phyloP scores from a whole-genome alignment of 1,139 yeast genomes.

The Suhomyces ambrosiae region DNA sequence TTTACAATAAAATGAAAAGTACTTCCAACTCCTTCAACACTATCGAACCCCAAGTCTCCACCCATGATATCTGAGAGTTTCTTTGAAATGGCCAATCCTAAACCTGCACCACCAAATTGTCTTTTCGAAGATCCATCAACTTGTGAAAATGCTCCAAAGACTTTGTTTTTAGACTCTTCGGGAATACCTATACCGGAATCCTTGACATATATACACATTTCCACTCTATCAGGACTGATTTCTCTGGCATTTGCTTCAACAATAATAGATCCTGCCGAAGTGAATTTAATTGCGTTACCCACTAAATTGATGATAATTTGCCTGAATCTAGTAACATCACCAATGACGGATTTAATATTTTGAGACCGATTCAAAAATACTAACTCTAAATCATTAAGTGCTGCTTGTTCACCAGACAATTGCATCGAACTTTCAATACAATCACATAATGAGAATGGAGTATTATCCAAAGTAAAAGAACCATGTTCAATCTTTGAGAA shows the following conservation, averaged over 20 bases:
- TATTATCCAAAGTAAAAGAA: conserved; percentile 47
- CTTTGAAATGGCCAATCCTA: conserved; percentile 61
- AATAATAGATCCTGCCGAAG: conserved; percentile 48
- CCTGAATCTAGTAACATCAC: conserved; percentile 55
- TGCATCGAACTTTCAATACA: conserved; percentile 57
- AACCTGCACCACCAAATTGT: conserved; percentile 61
- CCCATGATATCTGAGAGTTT: conserved; percentile 62
- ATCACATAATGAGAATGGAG: conserved; percentile 53
- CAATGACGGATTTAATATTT: conserved; percentile 44
- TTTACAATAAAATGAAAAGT: conserved; percentile 46
- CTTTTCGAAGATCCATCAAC: conserved; percentile 62
- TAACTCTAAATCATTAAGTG: conserved; percentile 48
- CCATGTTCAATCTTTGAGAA: conserved; percentile 62
- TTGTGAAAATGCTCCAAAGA: conserved; percentile 62
- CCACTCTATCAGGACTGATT: conserved; percentile 39
- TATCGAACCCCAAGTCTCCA: conserved; percentile 54
- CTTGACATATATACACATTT: conserved; percentile 44
- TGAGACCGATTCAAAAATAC: conserved; percentile 50
- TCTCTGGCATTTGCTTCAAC: conserved; percentile 39
- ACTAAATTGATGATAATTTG: conserved; percentile 57
- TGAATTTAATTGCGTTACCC: conserved; percentile 62
- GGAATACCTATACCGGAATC: conserved; percentile 71
- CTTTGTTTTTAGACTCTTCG: conserved; percentile 45
- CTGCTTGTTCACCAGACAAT: conserved; percentile 55
- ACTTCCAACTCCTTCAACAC: conserved; percentile 55